Evolutionary conservation across 73 alveolate genomes (phyloP), one percentile per base, ranked within the genome.

Genomic region (Paramecium caudatum): DNA sequence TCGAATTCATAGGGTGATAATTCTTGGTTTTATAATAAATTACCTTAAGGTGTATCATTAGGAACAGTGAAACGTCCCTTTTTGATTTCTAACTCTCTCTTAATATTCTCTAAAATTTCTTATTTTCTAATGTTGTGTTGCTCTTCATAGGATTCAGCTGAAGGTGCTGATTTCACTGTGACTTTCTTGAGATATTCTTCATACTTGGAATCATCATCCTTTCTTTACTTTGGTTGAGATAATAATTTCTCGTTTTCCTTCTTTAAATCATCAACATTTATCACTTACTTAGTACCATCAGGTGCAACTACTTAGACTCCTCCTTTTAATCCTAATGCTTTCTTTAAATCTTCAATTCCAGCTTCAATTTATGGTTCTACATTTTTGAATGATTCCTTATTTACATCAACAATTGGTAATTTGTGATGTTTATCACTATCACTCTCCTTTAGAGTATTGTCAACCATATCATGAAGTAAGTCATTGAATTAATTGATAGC

Each of bases 1-100:
- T 74, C 88, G 12, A 74, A 74, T 74, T 74, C 88, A 74, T 74
- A 74, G 7, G 68, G 55, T 37, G 68, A 74, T 9, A 41, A 74
- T 5, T 74, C 62, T 15, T 21, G n/a, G 0, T 37, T 39, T 13
- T 4, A 7, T 8, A 41, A 34, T n/a, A 12, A 41, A 12, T 1
- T 45, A 74, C 88, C 69, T 74, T 74, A 4, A 55, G 45, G 13
- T 12, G 45, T 27, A 55, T 55, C 84, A 68, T 15, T 32, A 7
- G 84, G 84, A 41, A 74, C 47, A 9, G 43, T 74, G 15, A 74
- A 10, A 5, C 55, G 43, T 0, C 88, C 88, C 12, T 37, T 41
- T 43, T 74, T 74, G n/a, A 27, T 21, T 37, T 74, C 88, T 41
- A 74, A 45, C 10, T 74, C 62, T n/a, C 47, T 41, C 68, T 74